Evolutionary conservation across 192 early-diverging fungal species (phyloP), one percentile per base, ranked within the genome.

Genomic region (Spinellus fusiger): DNA sequence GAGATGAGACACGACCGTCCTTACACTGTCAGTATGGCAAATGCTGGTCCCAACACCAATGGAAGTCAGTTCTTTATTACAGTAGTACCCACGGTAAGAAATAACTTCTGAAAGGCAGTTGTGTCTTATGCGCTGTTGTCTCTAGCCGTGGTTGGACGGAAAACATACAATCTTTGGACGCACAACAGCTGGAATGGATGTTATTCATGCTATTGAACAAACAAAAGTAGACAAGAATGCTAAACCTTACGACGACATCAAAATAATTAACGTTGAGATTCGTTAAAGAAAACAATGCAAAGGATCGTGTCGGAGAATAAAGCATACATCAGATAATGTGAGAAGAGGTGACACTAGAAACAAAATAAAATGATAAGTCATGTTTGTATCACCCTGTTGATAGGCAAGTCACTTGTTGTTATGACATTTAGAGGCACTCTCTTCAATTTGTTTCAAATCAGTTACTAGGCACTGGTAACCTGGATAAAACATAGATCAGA

Each of bases 11-110:
- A 98, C 55, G 92, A 96, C 61, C 79, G 86, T 15, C 88, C 95
- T 2, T 95, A 91, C 56, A 96, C 92, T 4, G 69, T 98, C 0
- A 92, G 90, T 59, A 96, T 98, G 96, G 96, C 96, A 5, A 98
- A 98, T 71, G 83, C 90, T 5, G 89, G 89, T 5, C 86, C 91
- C 12, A 81, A 84, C 29, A 94, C 95, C 10, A 97, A 97, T 63
- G 95, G 85, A 25, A 89, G 85, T 40, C 94, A 98, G 74, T 98
- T 98, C 69, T 98, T 96, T 66, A 94, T 98, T 50, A 98, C 96
- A 0, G 86, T 86, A 1, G 87, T 90, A 0, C 89, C 93, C 2
- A 91, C 91, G 31, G 89, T 90, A 79, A 81, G 80, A 77, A 20
- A 20, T 13, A 18, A n/a, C 23, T 62, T 46, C n/a, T 13, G 12